phyloP scores from a whole-genome alignment of 2,329 filamentous ascomycete genomes.

The Anthostomella pinea region DNA sequence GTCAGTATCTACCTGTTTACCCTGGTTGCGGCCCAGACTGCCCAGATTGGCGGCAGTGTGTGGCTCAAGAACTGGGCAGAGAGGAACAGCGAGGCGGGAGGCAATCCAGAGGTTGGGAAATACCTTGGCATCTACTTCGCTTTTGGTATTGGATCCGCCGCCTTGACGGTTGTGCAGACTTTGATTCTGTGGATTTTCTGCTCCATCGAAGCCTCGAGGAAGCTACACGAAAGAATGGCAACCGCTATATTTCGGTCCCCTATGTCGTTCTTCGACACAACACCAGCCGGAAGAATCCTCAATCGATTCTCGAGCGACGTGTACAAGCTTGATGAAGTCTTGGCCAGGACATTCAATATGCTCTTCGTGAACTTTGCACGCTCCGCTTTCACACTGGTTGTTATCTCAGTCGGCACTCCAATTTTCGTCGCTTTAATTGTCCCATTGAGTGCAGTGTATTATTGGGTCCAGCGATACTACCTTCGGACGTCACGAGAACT shows the following conservation, averaged over 20 bases:
- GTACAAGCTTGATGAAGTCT: constrained; percentile 83
- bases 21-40: constrained; percentile 76
- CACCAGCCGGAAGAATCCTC: constrained; percentile 90
- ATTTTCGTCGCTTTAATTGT: constrained; percentile 77
- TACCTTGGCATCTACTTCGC: constrained; percentile 96
- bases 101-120: constrained; percentile 76
- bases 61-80: constrained; percentile 97
- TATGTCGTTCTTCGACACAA: constrained; percentile 99
- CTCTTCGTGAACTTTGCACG: constrained; percentile 73
- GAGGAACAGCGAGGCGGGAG: constrained; percentile 62
- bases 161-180: constrained; percentile 85
- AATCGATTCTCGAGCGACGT: constrained; percentile 93
- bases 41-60: constrained; percentile 77
- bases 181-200: constrained; percentile 99
- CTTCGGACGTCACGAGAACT: constrained; percentile 92
- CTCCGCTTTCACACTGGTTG: constrained; percentile 77
- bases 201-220: constrained; percentile 96
- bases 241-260: constrained; percentile 95
- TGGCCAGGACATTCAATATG: constrained; percentile 98
- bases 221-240: constrained; percentile 95
- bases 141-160: constrained; percentile 83
- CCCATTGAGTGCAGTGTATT: constrained; percentile 76
- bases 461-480: constrained; percentile 96
- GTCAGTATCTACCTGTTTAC: constrained; percentile 77
- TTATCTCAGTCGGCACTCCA: constrained; percentile 81